Evolutionary conservation across 2,329 filamentous ascomycete genomes (phyloP).

Genomic region (Drechmeria coniospora): DNA sequence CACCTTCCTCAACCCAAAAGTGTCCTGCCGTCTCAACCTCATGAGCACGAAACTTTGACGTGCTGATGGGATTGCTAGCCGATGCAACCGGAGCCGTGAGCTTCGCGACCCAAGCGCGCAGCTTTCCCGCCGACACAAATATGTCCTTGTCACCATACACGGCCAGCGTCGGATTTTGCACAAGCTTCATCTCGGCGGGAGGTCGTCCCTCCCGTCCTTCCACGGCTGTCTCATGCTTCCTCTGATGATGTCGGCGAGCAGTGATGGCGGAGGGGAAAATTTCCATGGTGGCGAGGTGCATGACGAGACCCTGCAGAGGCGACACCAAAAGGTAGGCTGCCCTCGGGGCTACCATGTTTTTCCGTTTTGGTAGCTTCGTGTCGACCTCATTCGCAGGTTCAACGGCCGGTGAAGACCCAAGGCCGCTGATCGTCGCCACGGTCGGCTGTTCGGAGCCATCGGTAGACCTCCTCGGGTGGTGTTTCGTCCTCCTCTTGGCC

Average conservation of each 20-base stretch:
- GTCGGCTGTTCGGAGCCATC: too few relatives aligned
- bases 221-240: not conserved
- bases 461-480: too few relatives aligned
- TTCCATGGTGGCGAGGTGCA: conserved; percentile 47
- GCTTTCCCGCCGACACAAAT: conserved; percentile 52
- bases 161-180: conserved; percentile 45
- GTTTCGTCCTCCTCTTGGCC: conserved; percentile 19
- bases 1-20: conserved; percentile 45
- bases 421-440: conserved; percentile 1
- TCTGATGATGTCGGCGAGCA: conserved; percentile 6
- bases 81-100: conserved; percentile 21
- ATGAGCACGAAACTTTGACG: conserved; percentile 28
- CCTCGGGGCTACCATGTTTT: conserved; percentile 19
- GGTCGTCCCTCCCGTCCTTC: not conserved
- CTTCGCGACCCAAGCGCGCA: conserved; percentile 49
- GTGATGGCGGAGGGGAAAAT: conserved; percentile 21
- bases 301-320: conserved; percentile 45
- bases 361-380: conserved; percentile 15
- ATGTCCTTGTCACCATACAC: conserved; percentile 62
- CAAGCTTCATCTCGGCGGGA: conserved; percentile 38
- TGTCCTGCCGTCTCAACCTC: conserved; percentile 42
- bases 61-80: conserved; percentile 7
- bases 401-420: not conserved
- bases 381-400: conserved; percentile 1
- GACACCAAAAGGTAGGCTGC: conserved; percentile 52